Base-by-base conservation (phyloP, 139 green algal species). In the Zygnema circumcarinatum region DNA sequence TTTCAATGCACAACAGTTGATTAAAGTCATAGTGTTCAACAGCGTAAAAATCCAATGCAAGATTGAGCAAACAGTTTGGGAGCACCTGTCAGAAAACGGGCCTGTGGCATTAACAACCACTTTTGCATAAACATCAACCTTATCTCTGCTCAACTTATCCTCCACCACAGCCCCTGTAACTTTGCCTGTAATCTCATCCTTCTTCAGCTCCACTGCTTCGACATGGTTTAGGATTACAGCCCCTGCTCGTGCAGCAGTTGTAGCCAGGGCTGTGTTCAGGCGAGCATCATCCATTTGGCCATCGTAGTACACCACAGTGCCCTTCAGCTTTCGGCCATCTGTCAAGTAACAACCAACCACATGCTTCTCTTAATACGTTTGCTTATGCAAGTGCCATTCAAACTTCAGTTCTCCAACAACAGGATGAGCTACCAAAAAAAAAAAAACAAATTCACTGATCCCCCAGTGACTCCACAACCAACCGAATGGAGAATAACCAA, bases 281-380 rank as follows among this genome's bases (percentile, higher is more conserved):
- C 97, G 92, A 0, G 97, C 90, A 87, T 99, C 97, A 86, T 99
- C 94, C 89, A 99, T 98, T 92, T 98, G 97, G 2, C 97, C 97
- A 79, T 99, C 91, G 75, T 96, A 98, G 67, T 98, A 81, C 47
- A 92, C 39, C 16, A 98, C 96, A 75, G 93, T 93, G 39, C 95
- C 96, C 87, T 97, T 98, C 33, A 98, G 91, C 1, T 33, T 84
- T 25, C 76, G 38, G 1, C 76, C 76, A 35, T 84, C 76, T 84
- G 76, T 29, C n/a, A 1, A 25, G 67, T 42, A 85, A 22, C 29
- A 32, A n/a, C 81, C 20, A n/a, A n/a, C 73, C 73, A 25, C 62
- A 81, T 29, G 73, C 29, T 76, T 56, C 56, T n/a, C n/a, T n/a
- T n/a, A 72, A n/a, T n/a, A 29, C 29, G 29, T 35, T n/a, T 72